Conservation (phyloP, 108 stramenopile genomes). For the Asterionellopsis glacialis region DNA sequence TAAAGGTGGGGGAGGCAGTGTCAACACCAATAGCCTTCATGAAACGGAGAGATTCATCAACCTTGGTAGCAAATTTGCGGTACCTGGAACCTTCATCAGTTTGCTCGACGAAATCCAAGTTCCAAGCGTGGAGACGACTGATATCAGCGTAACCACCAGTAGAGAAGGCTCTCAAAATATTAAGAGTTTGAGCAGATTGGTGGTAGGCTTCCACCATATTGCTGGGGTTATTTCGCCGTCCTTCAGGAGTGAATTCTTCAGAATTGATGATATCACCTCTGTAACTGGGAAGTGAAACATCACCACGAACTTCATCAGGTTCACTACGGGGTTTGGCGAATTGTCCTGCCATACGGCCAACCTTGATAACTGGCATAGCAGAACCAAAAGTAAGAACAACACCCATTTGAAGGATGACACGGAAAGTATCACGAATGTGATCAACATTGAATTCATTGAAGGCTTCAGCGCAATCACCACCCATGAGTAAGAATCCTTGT, state of each 20-base stretch:
- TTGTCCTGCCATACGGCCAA: constrained; percentile 97
- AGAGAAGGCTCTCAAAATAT: constrained; percentile 93
- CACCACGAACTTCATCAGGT: constrained; percentile 82
- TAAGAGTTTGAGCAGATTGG: constrained; percentile 93
- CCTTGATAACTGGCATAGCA: constrained; percentile 93
- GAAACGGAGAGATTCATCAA: constrained; percentile 92
- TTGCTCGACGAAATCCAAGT: constrained; percentile 96
- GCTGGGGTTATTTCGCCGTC: constrained; percentile 79
- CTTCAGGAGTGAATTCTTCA: constrained; percentile 89
- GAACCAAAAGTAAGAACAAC: constrained; percentile 95
- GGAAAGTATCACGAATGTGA: constrained; percentile 93
- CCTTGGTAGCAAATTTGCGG: constrained; percentile 89
- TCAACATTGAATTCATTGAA: constrained; percentile 93
- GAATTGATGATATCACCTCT: constrained; percentile 97
- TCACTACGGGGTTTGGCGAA: constrained; percentile 96
- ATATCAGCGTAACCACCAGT: constrained; percentile 97
- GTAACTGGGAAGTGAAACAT: constrained; percentile 86
- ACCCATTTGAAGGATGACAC: constrained; percentile 91
- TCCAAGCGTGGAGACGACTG: constrained; percentile 93
- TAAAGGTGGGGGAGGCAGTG: constrained; percentile 76
- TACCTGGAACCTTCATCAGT: constrained; percentile 87
- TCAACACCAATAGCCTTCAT: constrained; percentile 97
- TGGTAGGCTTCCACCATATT: constrained; percentile 89
- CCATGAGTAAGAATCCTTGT: constrained; percentile 97
- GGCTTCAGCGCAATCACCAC: constrained; percentile 98